These are phyloP conservation scores for Hygrophila difformis DNA, from an alignment of 257 asterid species.

Conservation along the genomic window DNA sequence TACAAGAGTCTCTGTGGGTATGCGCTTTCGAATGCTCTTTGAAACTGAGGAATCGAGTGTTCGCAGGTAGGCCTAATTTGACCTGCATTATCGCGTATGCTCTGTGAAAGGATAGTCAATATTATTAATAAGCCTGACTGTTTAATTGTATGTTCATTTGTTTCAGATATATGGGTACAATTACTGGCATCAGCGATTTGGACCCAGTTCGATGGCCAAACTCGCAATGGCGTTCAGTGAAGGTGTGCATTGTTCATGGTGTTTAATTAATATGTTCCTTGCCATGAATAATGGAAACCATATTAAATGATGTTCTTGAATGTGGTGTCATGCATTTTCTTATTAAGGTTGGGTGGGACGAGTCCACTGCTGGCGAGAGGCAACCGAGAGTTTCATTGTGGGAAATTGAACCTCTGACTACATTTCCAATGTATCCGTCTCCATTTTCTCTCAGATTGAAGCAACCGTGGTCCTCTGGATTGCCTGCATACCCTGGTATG, in stretches of 20 bases:
- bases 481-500: slow-evolving; percentile 55
- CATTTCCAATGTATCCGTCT: slow-evolving; percentile 85
- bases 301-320: neutral
- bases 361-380: slow-evolving; percentile 94
- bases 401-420: slow-evolving; percentile 88
- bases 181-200: slow-evolving; percentile 75
- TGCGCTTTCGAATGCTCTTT: slow-evolving; percentile 94
- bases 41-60: slow-evolving; percentile 93
- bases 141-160: too few species aligned
- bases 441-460: slow-evolving; percentile 66
- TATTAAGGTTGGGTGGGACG: slow-evolving; percentile 87
- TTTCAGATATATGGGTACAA: slow-evolving; percentile 85
- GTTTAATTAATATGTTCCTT: slow-evolving; percentile 28
- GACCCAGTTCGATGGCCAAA: slow-evolving; percentile 94
- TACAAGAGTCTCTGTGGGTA: slow-evolving; percentile 82
- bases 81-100: too few species aligned
- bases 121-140: too few species aligned
- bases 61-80: slow-evolving; percentile 79
- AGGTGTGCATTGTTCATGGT: slow-evolving; percentile 58
- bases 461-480: slow-evolving; percentile 73
- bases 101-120: too few species aligned
- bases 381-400: slow-evolving; percentile 91
- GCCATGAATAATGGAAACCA: slow-evolving; percentile 30
- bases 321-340: slow-evolving; percentile 3
- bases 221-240: slow-evolving; percentile 93